Percentiles rank a stretch among this genome's conserved stretches.
phyloP scores from a whole-genome alignment of 2,329 filamentous ascomycete genomes.

The Neospermospora avenae region DNA sequence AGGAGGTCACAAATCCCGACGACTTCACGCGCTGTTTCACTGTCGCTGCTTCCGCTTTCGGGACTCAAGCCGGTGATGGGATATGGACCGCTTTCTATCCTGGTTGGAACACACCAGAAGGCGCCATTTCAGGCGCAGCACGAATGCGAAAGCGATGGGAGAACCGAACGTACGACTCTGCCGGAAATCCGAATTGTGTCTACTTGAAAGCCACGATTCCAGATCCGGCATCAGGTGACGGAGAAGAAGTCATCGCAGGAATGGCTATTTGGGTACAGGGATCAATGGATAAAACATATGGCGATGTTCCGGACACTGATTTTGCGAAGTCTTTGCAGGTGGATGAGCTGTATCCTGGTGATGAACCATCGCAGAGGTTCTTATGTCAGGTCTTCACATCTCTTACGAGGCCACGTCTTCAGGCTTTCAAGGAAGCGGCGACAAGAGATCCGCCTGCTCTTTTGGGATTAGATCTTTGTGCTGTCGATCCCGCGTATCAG shows the following conservation, averaged over 20 bases:
- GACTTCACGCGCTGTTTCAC: slow-evolving; percentile 5
- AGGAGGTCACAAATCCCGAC: neutral
- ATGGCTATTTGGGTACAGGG: slow-evolving; percentile 8
- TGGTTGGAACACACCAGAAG: slow-evolving; percentile 5
- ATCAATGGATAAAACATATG: neutral
- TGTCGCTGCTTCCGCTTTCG: slow-evolving; percentile 1
- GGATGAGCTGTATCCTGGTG: neutral
- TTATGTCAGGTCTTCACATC: neutral
- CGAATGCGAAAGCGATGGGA: slow-evolving; percentile 1
- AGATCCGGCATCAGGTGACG: neutral
- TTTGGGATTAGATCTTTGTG: slow-evolving; percentile 2
- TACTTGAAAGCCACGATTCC: slow-evolving; percentile 1
- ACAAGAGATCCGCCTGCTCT: neutral
- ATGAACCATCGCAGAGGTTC: slow-evolving; percentile 1
- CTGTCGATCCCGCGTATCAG: slow-evolving; percentile 5
- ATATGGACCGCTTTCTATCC: slow-evolving; percentile 7
- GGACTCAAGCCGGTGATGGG: neutral
- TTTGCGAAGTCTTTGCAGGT: neutral
- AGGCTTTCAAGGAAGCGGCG: neutral
- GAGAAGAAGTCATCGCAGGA: neutral
- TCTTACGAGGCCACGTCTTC: neutral
- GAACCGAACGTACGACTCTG: neutral
- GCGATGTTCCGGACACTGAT: neutral
- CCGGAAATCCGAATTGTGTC: neutral
- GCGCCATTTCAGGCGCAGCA: neutral